A percentile compares a stretch with the other conserved stretches of the same genome.
These are phyloP conservation scores for Fraxinus sp. DNA, from an alignment of 305 asterid species.

Conservation along the genomic window DNA sequence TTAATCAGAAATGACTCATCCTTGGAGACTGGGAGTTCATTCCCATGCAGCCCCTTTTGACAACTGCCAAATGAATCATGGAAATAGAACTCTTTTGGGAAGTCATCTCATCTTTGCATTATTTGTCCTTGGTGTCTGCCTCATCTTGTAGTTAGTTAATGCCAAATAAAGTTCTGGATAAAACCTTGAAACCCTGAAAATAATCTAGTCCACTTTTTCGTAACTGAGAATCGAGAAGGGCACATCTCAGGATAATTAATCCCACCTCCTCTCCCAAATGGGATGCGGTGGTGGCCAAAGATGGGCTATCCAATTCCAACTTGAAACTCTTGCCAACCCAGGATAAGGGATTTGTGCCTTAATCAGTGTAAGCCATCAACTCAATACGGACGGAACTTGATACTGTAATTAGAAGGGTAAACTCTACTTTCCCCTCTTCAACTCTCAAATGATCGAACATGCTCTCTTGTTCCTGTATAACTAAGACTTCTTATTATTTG, in stretches of 20 bases:
- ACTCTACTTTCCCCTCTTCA: not conserved
- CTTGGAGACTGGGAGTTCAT: not conserved
- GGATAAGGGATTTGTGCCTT: not conserved
- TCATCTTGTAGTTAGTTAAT: conserved; percentile 4
- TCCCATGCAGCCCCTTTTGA: conserved; percentile 6
- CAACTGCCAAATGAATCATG: not conserved
- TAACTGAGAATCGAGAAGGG: not conserved
- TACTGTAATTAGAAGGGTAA: not conserved
- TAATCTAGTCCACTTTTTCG: not conserved
- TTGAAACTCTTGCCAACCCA: not conserved
- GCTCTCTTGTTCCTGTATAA: not conserved
- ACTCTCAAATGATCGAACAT: not conserved
- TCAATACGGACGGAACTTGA: not conserved
- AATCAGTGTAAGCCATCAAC: not conserved
- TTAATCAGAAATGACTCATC: not conserved
- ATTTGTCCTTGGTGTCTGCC: conserved; percentile 6
- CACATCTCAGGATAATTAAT: not conserved
- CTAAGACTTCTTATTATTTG: not conserved
- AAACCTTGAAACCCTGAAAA: conserved; percentile 9
- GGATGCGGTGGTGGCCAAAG: not conserved
- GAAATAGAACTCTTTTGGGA: conserved; percentile 10
- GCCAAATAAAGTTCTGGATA: conserved; percentile 6
- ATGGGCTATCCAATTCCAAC: not conserved
- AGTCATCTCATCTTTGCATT: conserved; percentile 19
- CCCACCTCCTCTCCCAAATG: not conserved